Percentiles rank a stretch among this genome's conserved stretches.
These are phyloP conservation scores for Termitomyces sp. DNA, from an alignment of 768 basidiomycete species.

Conservation along the genomic window DNA sequence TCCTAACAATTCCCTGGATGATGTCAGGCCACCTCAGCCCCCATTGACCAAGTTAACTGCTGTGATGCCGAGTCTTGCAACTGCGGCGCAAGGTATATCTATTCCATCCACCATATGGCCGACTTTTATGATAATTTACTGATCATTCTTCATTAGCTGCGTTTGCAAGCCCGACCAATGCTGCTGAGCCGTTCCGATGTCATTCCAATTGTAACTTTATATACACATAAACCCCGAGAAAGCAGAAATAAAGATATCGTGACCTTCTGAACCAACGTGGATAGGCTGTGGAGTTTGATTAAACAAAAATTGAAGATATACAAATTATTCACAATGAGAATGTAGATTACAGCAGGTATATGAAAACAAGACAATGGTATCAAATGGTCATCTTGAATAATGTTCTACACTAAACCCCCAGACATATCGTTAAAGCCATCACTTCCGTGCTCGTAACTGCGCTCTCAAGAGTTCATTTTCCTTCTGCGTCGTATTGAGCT, in stretches of 20 bases:
- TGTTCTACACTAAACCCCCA: background rate
- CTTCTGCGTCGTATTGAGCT: conserved; percentile 77
- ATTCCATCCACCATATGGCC: background rate
- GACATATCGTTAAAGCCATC: conserved; percentile 7
- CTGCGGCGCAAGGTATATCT: conserved; percentile 42
- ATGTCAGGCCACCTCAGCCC: conserved; percentile 25
- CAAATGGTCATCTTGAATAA: background rate
- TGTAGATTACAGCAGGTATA: background rate
- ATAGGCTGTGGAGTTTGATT: background rate
- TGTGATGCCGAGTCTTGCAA: conserved; percentile 36
- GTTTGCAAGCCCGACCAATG: conserved; percentile 53
- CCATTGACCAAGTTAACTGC: conserved; percentile 39
- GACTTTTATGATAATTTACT: background rate
- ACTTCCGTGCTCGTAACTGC: conserved; percentile 61
- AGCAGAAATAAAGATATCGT: background rate
- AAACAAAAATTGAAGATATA: background rate
- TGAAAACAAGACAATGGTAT: background rate
- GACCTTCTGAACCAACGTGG: background rate
- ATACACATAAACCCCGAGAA: background rate
- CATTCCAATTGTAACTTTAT: background rate
- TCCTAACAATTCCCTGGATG: background rate
- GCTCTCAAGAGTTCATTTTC: conserved; percentile 69
- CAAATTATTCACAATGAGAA: background rate
- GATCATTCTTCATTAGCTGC: conserved; percentile 35
- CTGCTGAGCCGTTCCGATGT: conserved; percentile 48